These are phyloP conservation scores for Trichophyton verrucosum DNA, from an alignment of 2,329 filamentous ascomycete genomes.

Conservation along the genomic window DNA sequence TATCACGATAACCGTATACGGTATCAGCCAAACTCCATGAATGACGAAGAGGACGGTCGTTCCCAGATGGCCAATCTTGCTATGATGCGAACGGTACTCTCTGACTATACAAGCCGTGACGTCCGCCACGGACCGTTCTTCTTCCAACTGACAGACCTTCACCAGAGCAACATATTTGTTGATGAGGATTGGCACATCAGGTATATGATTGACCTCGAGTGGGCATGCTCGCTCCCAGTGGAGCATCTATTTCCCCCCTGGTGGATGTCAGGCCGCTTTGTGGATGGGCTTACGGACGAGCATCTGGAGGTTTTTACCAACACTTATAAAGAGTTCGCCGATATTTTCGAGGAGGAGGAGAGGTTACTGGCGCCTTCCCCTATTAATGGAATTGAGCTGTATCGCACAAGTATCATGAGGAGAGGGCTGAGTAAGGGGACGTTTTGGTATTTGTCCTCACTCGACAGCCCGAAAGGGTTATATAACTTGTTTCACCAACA, in stretches of 20 bases:
- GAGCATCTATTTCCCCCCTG: slow-evolving; percentile 20
- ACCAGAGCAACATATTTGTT: slow-evolving; percentile 28
- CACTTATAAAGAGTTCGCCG: slow-evolving; percentile 11
- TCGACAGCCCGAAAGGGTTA: slow-evolving; percentile 16
- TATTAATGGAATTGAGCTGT: not conserved
- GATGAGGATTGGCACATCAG: slow-evolving; percentile 26
- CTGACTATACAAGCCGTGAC: not conserved
- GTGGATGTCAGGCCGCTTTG: slow-evolving; percentile 18
- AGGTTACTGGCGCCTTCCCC: not conserved
- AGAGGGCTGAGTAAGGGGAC: slow-evolving; percentile 16
- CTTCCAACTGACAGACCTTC: slow-evolving; percentile 29
- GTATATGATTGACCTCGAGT: slow-evolving; percentile 25
- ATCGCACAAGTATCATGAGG: slow-evolving; percentile 5
- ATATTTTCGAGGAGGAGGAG: slow-evolving; percentile 9
- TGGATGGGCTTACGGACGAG: slow-evolving; percentile 12
- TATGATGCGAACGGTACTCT: slow-evolving; percentile 9
- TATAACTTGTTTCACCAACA: slow-evolving; percentile 16
- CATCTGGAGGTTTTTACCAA: not conserved
- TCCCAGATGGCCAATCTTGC: slow-evolving; percentile 12
- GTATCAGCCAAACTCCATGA: slow-evolving; percentile 19
- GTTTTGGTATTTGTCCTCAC: slow-evolving; percentile 18
- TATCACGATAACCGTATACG: slow-evolving; percentile 20
- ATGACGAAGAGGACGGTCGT: not conserved
- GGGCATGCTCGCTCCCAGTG: slow-evolving; percentile 21
- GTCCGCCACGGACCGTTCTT: slow-evolving; percentile 25